phyloP scores from a whole-genome alignment of 768 basidiomycete species.

The Hysterangium stoloniferum region DNA sequence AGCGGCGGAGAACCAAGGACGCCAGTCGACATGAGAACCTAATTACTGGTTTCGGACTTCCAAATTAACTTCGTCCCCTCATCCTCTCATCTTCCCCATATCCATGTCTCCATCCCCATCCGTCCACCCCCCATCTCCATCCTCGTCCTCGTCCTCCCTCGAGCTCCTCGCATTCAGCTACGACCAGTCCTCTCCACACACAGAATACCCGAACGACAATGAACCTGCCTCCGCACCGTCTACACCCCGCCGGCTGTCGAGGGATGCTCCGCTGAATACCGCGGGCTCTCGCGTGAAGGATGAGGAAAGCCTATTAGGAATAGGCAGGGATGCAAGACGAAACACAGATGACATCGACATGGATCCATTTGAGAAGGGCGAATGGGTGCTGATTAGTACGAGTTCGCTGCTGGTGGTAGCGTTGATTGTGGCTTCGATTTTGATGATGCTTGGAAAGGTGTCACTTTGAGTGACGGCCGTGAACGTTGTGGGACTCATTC shows the following conservation, averaged over 20 bases:
- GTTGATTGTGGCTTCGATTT: not conserved
- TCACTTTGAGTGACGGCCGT: not conserved
- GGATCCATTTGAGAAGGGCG: slow-evolving; percentile 2
- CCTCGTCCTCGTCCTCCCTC: not conserved
- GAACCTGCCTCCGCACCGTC: not conserved
- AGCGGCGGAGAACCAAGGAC: too few species aligned
- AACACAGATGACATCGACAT: not conserved
- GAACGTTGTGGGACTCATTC: not conserved
- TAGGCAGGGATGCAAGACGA: not conserved
- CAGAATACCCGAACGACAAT: slow-evolving; percentile 1
- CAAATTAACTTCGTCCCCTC: too few species aligned
- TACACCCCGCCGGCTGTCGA: not conserved
- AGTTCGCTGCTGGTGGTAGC: slow-evolving; percentile 1
- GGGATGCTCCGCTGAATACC: too few species aligned
- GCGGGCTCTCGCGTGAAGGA: too few species aligned
- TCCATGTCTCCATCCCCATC: too few species aligned
- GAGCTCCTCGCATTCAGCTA: slow-evolving; percentile 5
- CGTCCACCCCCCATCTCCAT: too few species aligned
- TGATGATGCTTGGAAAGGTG: slow-evolving; percentile 1
- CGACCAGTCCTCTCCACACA: not conserved
- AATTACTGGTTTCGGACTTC: too few species aligned
- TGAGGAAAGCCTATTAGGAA: not conserved
- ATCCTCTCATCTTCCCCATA: too few species aligned
- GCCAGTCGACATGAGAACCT: too few species aligned
- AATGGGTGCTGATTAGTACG: not conserved